Conservation (phyloP, 257 asterid species). For the Handroanthus guayacan region DNA sequence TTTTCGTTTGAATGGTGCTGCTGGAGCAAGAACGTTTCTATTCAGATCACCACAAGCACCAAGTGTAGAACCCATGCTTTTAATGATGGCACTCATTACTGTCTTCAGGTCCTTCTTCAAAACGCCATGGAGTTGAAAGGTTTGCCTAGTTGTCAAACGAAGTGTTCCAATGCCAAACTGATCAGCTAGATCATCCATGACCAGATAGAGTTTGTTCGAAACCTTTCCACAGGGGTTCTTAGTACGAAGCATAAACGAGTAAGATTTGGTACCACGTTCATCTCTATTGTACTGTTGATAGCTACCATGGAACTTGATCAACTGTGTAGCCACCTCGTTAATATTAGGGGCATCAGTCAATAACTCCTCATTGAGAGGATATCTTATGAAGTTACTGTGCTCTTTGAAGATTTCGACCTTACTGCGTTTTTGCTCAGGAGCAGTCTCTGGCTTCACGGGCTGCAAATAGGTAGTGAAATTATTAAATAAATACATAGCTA, state of each 20-base stretch:
- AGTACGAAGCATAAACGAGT: constrained; percentile 95
- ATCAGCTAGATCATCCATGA: constrained; percentile 96
- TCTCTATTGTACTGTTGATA: constrained; percentile 94
- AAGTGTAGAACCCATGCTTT: constrained; percentile 90
- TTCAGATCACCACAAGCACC: constrained; percentile 99
- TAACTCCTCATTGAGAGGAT: constrained; percentile 92
- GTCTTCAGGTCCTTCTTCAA: constrained; percentile 86
- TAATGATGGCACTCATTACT: constrained; percentile 86
- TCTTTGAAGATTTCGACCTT: constrained; percentile 94
- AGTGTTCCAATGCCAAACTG: constrained; percentile 93
- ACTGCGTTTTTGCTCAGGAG: constrained; percentile 80
- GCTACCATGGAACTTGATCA: constrained; percentile 99
- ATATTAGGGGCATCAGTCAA: constrained; percentile 77
- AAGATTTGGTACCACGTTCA: constrained; percentile 82
- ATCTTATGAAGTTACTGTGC: constrained; percentile 89
- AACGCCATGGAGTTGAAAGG: constrained; percentile 99
- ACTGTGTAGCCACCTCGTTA: constrained; percentile 85
- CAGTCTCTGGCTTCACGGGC: constrained; percentile 76
- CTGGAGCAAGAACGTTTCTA: constrained; percentile 95
- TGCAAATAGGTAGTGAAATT: constrained; percentile 42
- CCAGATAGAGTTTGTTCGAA: constrained; percentile 81
- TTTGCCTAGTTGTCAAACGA: constrained; percentile 96
- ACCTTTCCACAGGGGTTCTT: constrained; percentile 98
- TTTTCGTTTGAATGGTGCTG: constrained; percentile 73
- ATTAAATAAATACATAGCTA: constrained; percentile 2